Percentiles rank a stretch among this genome's conserved stretches.
These are phyloP conservation scores for Silene conica DNA, from an alignment of 148 eudicot genomes.

Conservation along the genomic window DNA sequence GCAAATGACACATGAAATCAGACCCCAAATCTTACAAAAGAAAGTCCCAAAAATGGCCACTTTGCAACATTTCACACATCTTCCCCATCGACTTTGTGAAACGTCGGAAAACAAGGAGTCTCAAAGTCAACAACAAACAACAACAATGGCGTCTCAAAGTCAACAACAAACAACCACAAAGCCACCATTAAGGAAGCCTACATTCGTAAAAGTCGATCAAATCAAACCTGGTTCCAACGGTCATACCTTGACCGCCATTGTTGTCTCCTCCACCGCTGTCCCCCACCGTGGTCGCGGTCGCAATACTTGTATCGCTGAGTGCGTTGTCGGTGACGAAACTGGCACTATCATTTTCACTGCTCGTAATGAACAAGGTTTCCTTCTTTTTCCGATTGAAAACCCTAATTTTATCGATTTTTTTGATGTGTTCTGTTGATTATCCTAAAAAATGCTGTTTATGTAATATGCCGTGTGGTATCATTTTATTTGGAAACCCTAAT, in stretches of 20 bases:
- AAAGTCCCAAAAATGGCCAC: slow-evolving; percentile 6
- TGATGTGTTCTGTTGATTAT: neutral
- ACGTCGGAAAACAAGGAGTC: slow-evolving; percentile 11
- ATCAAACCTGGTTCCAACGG: slow-evolving; percentile 41
- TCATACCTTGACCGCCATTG: slow-evolving; percentile 36
- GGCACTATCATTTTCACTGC: slow-evolving; percentile 48
- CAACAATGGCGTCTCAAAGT: neutral
- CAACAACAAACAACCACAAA: slow-evolving; percentile 2
- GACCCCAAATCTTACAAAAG: neutral
- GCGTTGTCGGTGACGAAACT: slow-evolving; percentile 47
- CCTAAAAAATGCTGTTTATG: neutral
- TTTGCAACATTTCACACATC: slow-evolving; percentile 24
- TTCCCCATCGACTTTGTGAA: neutral
- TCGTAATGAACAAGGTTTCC: slow-evolving; percentile 53
- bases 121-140: neutral
- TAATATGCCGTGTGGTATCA: neutral
- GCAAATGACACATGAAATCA: neutral
- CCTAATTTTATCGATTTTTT: neutral
- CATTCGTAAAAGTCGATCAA: slow-evolving; percentile 37
- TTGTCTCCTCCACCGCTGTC: slow-evolving; percentile 31
- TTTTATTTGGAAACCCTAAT: neutral
- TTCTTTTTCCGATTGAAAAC: too few relatives aligned
- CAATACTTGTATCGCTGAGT: slow-evolving; percentile 41
- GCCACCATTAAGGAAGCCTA: slow-evolving; percentile 37
- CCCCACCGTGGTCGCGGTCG: slow-evolving; percentile 20